Conservation (phyloP, 2,329 filamentous ascomycete species). For the Hymenoscyphus fraxineus region DNA sequence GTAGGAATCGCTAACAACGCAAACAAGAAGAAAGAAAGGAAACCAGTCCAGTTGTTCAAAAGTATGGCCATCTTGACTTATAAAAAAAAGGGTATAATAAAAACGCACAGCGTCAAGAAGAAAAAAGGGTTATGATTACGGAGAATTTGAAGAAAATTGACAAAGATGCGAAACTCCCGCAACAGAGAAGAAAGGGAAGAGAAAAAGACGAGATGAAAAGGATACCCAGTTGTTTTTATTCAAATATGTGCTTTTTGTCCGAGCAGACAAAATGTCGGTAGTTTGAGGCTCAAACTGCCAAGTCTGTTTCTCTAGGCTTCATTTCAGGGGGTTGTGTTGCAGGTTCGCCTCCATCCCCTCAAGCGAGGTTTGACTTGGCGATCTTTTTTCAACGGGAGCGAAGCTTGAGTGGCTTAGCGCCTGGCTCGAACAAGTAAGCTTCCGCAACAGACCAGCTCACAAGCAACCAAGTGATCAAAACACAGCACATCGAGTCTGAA, state of each 20-base stretch:
- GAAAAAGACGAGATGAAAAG: conserved; percentile 14
- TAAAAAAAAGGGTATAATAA: conserved; percentile 1
- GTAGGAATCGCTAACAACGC: conserved; percentile 19
- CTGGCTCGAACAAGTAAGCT: neutral
- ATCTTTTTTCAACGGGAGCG: neutral
- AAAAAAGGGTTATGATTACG: conserved; percentile 10
- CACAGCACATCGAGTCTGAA: neutral
- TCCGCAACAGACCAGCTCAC: neutral
- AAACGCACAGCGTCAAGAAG: conserved; percentile 26
- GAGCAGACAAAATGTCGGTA: neutral
- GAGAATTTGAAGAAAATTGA: neutral
- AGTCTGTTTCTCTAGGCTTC: conserved; percentile 23
- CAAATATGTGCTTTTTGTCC: neutral
- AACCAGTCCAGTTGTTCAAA: conserved; percentile 21
- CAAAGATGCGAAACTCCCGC: conserved; percentile 3
- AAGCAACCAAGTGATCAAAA: neutral
- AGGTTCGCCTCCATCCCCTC: conserved; percentile 13
- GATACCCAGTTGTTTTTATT: conserved; percentile 5
- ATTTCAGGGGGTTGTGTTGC: conserved; percentile 16
- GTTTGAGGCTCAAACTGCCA: conserved; percentile 23
- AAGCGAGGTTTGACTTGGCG: conserved; percentile 18
- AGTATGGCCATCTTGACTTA: conserved; percentile 20
- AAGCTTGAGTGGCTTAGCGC: neutral
- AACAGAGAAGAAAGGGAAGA: conserved; percentile 2
- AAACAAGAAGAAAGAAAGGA: conserved; percentile 23